Evolutionary conservation across 768 basidiomycete species (phyloP).

Genomic region (Symmetrospora coprosmae): DNA sequence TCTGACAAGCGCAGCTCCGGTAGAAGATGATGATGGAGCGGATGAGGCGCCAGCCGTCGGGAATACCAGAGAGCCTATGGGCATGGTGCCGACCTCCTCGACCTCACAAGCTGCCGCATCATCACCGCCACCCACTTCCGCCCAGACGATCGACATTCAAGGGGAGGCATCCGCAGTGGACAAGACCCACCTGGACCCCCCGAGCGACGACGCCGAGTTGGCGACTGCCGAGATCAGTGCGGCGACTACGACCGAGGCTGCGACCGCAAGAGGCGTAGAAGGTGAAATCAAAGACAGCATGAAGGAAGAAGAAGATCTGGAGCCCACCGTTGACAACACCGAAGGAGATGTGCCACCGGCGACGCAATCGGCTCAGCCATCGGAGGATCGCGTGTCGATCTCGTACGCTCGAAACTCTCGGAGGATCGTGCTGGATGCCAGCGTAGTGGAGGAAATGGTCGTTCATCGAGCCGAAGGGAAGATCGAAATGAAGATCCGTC

Average conservation of each 20-base stretch:
- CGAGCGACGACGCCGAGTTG: too few relatives aligned
- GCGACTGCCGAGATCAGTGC: neutral
- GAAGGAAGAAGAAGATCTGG: neutral
- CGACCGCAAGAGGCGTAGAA: neutral
- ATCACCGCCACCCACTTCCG: too few relatives aligned
- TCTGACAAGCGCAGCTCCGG: too few relatives aligned
- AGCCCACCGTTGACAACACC: neutral
- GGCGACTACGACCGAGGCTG: neutral
- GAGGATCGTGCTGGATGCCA: slow-evolving; percentile 75
- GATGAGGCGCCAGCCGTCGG: too few relatives aligned
- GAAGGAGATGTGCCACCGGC: neutral
- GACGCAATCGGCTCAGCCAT: slow-evolving; percentile 13
- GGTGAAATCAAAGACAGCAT: neutral
- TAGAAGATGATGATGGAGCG: neutral
- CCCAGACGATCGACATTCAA: too few relatives aligned
- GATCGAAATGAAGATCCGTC: slow-evolving; percentile 54
- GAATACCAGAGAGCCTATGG: too few relatives aligned
- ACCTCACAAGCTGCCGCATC: too few relatives aligned
- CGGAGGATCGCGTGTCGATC: slow-evolving; percentile 54
- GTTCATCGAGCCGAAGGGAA: slow-evolving; percentile 68
- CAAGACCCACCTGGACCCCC: too few relatives aligned
- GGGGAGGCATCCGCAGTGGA: too few relatives aligned
- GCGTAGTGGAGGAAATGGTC: slow-evolving; percentile 64
- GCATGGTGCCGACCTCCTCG: too few relatives aligned
- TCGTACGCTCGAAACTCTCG: slow-evolving; percentile 81